Conservation (phyloP, 2,329 filamentous ascomycete genomes). For the Colletotrichum liaoningense region DNA sequence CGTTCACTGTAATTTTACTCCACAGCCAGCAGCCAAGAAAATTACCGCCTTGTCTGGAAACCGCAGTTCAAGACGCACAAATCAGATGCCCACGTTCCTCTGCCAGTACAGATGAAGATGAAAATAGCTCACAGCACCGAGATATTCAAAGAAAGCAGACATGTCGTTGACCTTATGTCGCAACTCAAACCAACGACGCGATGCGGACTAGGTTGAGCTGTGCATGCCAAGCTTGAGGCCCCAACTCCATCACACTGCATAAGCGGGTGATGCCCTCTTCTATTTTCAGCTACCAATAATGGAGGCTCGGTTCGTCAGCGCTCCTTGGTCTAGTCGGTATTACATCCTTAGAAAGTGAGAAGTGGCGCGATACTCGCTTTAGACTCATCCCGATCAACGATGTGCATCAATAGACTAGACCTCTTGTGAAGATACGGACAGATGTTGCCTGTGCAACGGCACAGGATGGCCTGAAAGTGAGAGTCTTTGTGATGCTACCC, state of each 20-base stretch:
- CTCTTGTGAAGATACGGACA: neutral
- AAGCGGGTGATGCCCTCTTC: neutral
- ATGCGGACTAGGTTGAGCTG: neutral
- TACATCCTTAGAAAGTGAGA: neutral
- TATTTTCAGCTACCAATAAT: conserved; percentile 1
- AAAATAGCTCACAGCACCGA: neutral
- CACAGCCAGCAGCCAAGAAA: neutral
- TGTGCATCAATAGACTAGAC: neutral
- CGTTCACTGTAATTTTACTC: neutral
- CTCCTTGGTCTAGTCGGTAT: neutral
- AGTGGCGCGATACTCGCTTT: neutral
- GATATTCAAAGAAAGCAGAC: neutral
- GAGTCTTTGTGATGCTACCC: no score
- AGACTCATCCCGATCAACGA: neutral
- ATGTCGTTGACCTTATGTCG: neutral
- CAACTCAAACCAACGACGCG: neutral
- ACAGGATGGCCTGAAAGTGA: neutral
- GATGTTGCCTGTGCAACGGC: neutral
- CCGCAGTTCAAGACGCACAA: neutral
- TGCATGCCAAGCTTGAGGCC: neutral
- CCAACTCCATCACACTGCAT: conserved; percentile 2
- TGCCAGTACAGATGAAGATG: neutral
- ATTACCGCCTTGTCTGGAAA: neutral
- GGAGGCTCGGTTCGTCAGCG: neutral
- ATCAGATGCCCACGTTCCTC: neutral